Percentiles rank a stretch among this genome's conserved stretches.
These are phyloP conservation scores for Lactarius vividus DNA, from an alignment of 768 basidiomycete species.

Conservation along the genomic window DNA sequence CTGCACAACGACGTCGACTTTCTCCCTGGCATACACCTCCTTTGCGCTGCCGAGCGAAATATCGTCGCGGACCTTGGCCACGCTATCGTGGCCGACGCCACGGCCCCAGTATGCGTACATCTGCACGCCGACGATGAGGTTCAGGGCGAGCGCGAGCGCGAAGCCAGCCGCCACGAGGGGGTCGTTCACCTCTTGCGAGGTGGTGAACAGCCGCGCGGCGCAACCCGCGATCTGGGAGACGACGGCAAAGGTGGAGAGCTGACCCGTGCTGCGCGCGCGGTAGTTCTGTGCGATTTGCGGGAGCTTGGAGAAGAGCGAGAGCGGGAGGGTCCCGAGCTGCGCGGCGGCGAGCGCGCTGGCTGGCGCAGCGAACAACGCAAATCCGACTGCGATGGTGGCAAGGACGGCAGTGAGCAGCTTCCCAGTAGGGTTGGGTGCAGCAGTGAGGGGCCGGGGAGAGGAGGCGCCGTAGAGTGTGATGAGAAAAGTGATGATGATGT, in stretches of 20 bases:
- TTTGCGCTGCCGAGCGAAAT: slow-evolving; percentile 23
- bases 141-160: slow-evolving; percentile 75
- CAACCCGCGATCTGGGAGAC: slow-evolving; percentile 86
- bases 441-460: slow-evolving; percentile 28
- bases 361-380: slow-evolving; percentile 50
- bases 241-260: slow-evolving; percentile 92
- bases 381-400: slow-evolving; percentile 36
- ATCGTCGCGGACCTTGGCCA: slow-evolving; percentile 30
- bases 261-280: slow-evolving; percentile 76
- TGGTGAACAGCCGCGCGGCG: slow-evolving; percentile 90
- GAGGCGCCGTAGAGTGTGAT: slow-evolving; percentile 62
- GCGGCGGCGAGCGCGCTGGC: slow-evolving; percentile 56
- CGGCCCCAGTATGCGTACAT: slow-evolving; percentile 83
- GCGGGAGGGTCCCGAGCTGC: slow-evolving; percentile 84
- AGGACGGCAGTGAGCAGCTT: slow-evolving; percentile 36
- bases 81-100: slow-evolving; percentile 32
- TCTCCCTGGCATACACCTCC: slow-evolving; percentile 26
- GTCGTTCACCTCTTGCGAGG: slow-evolving; percentile 86
- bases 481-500: slow-evolving; percentile 82
- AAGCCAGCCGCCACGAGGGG: slow-evolving; percentile 78
- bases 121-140: slow-evolving; percentile 80
- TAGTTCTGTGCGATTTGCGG: slow-evolving; percentile 90
- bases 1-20: slow-evolving; percentile 45
- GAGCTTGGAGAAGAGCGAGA: slow-evolving; percentile 88
- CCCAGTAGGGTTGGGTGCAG: slow-evolving; percentile 31